Evolutionary conservation across 208 protist genomes (phyloP).

Genomic region (Naegleria gruberi): DNA sequence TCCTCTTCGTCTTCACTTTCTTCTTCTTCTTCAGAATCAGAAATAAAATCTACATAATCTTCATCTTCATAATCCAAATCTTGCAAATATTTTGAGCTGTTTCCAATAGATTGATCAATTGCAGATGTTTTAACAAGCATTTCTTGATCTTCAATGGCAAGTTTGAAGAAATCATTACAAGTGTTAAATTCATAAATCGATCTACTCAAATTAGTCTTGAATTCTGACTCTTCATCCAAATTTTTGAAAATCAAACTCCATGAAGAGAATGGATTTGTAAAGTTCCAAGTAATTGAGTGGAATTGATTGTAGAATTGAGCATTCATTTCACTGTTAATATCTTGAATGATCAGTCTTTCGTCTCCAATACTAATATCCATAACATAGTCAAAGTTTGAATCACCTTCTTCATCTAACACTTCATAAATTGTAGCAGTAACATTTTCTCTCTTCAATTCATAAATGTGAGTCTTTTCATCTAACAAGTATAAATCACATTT

Average conservation of each 20-base stretch:
- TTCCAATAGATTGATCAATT: neutral
- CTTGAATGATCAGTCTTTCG: neutral
- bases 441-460: neutral
- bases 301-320: neutral
- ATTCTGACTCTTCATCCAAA: neutral
- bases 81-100: neutral
- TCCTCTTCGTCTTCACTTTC: neutral
- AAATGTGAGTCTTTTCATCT: neutral
- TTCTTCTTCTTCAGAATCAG: neutral
- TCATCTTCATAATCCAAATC: conserved; percentile 2
- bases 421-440: neutral
- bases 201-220: neutral
- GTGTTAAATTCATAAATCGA: neutral
- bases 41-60: conserved; percentile 9
- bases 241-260: neutral
- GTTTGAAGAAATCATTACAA: neutral
- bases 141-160: neutral
- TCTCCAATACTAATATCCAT: neutral
- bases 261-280: neutral
- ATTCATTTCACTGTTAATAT: neutral
- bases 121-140: no score
- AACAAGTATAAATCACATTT: neutral
- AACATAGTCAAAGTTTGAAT: neutral
- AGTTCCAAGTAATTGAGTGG: neutral
- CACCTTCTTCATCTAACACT: neutral